These are phyloP conservation scores for Phytophthora fragariaefolia DNA, from an alignment of 352 stramenopile species.

Conservation along the genomic window DNA sequence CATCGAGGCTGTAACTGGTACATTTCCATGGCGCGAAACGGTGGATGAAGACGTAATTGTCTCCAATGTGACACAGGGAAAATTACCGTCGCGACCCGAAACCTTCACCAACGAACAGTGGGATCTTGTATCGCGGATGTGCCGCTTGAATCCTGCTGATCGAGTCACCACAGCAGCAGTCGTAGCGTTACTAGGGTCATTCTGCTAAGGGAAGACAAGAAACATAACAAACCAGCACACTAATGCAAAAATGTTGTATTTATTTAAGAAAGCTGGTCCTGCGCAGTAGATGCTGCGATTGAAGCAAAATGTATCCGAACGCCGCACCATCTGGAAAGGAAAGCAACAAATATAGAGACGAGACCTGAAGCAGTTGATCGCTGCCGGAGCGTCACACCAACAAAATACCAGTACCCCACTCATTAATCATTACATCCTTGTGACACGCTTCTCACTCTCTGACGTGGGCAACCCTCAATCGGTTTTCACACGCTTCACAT, in stretches of 20 bases:
- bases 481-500: slow-evolving; percentile 71
- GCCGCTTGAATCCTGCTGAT: slow-evolving; percentile 26
- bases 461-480: slow-evolving; percentile 43
- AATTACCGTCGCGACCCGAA: slow-evolving; percentile 21
- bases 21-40: slow-evolving; percentile 35
- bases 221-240: slow-evolving; percentile 10
- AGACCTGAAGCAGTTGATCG: slow-evolving; percentile 36
- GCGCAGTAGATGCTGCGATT: slow-evolving; percentile 5
- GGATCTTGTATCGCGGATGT: slow-evolving; percentile 38
- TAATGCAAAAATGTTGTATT: slow-evolving; percentile 39
- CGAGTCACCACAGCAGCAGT: slow-evolving; percentile 28
- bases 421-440: slow-evolving; percentile 40
- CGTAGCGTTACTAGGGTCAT: slow-evolving; percentile 20
- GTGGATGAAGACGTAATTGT: slow-evolving; percentile 34
- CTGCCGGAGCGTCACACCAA: slow-evolving; percentile 33
- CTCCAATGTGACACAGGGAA: slow-evolving; percentile 27
- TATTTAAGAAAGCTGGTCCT: slow-evolving; percentile 24
- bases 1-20: slow-evolving; percentile 39
- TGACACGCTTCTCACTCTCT: slow-evolving; percentile 31
- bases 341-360: slow-evolving; percentile 30
- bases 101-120: slow-evolving; percentile 34
- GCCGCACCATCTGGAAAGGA: slow-evolving; percentile 15
- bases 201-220: slow-evolving; percentile 4
- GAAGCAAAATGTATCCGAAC: slow-evolving; percentile 7
- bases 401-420: slow-evolving; percentile 40